Conservation (phyloP, 495 filamentous ascomycete genomes). For the Pyrenula massariospora region DNA sequence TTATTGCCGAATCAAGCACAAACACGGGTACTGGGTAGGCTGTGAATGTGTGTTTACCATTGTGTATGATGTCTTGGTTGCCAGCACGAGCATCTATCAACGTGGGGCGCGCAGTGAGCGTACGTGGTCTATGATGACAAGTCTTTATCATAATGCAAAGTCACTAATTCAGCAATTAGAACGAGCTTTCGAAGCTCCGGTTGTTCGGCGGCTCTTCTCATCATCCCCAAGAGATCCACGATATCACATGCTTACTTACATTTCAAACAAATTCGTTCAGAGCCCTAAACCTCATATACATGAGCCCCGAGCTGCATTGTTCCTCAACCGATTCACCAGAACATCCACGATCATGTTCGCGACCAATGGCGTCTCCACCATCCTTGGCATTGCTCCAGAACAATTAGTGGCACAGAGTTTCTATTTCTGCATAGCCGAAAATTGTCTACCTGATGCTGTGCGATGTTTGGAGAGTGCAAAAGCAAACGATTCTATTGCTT, state of each 20-base stretch:
- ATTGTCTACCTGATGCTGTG: constrained; percentile 64
- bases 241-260: constrained; percentile 81
- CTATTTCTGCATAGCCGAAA: constrained; percentile 69
- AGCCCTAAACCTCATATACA: constrained; percentile 45
- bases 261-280: constrained; percentile 71
- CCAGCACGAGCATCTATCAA: constrained; percentile 71
- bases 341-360: constrained; percentile 82
- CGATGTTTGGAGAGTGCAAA: constrained; percentile 75
- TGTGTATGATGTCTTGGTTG: constrained; percentile 78
- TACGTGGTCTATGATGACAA: constrained; percentile 31
- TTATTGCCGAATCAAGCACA: constrained; percentile 62
- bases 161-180: constrained; percentile 31
- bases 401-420: constrained; percentile 62
- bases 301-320: constrained; percentile 74
- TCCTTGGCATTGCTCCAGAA: constrained; percentile 57
- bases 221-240: constrained; percentile 75
- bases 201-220: constrained; percentile 67
- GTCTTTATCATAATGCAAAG: background rate
- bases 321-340: constrained; percentile 78
- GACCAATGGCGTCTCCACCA: constrained; percentile 57
- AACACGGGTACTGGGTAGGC: constrained; percentile 59
- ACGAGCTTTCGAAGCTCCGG: constrained; percentile 66
- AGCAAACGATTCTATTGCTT: constrained; percentile 87
- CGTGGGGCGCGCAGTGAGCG: constrained; percentile 60
- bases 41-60: constrained; percentile 88